Evolutionary conservation across 2,329 filamentous ascomycete genomes (phyloP).

Genomic region (Chaetomiaceae sp.): DNA sequence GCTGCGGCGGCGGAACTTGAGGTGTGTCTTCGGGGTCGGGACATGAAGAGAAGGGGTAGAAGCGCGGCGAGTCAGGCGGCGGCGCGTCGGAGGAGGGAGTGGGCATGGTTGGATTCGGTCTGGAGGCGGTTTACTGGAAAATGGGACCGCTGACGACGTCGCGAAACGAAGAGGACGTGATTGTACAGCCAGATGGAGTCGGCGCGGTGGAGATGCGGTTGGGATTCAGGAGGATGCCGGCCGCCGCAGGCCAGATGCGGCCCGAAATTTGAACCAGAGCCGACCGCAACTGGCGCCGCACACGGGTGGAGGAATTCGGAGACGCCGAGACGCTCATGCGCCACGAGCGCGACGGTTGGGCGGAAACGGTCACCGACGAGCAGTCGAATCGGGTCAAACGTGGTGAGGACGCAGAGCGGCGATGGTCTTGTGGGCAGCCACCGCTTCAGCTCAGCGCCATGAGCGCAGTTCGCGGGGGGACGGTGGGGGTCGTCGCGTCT

Average conservation of each 20-base stretch:
- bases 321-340: not conserved
- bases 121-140: not conserved
- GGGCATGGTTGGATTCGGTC: constrained; percentile 32
- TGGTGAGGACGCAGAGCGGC: constrained; percentile 3
- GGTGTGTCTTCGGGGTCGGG: constrained; percentile 21
- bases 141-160: not conserved
- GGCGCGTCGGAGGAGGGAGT: constrained; percentile 40
- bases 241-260: too few relatives aligned
- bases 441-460: constrained; percentile 15
- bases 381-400: not conserved
- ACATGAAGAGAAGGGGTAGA: constrained; percentile 25
- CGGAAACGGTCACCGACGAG: not conserved
- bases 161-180: not conserved
- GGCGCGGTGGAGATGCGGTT: not conserved
- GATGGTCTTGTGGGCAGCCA: constrained; percentile 14
- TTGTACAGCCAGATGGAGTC: not conserved
- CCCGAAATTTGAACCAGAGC: too few relatives aligned
- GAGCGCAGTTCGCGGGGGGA: constrained; percentile 13
- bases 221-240: not conserved
- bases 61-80: constrained; percentile 33
- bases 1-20: not conserved
- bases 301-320: not conserved
- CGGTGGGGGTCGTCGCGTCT: constrained; percentile 5
- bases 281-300: too few relatives aligned
- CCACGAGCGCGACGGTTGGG: constrained; percentile 5